phyloP scores from a whole-genome alignment of 2,329 filamentous ascomycete genomes.

The Pseudogymnoascus sp. region DNA sequence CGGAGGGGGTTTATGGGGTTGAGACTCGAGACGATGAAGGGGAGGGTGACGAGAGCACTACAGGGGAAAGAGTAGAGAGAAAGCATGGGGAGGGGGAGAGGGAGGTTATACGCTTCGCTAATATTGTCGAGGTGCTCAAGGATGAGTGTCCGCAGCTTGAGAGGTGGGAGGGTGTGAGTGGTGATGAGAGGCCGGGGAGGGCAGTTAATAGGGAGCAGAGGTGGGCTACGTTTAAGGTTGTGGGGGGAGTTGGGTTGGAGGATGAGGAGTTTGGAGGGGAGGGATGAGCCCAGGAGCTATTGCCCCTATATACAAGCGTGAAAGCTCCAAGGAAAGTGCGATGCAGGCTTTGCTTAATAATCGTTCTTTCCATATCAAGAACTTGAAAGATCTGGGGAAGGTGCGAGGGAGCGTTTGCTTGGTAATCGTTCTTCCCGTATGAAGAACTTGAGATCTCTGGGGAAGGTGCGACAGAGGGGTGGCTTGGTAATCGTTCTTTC shows the following conservation, averaged over 20 bases:
- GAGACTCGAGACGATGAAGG: slow-evolving; percentile 1
- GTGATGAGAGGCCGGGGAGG: background rate
- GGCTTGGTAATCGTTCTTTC: too few relatives aligned
- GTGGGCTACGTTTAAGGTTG: background rate
- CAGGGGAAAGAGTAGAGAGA: slow-evolving; percentile 9
- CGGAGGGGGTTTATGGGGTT: slow-evolving; percentile 26
- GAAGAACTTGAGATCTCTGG: too few relatives aligned
- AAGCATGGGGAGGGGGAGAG: background rate
- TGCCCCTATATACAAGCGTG: too few relatives aligned
- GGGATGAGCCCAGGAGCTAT: background rate
- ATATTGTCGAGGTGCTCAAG: slow-evolving; percentile 24
- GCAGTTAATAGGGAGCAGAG: background rate
- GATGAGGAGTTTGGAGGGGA: background rate
- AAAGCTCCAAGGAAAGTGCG: too few relatives aligned
- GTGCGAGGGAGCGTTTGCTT: too few relatives aligned
- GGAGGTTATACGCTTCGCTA: background rate
- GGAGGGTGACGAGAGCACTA: slow-evolving; percentile 5
- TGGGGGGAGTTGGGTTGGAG: background rate
- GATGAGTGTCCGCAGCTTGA: slow-evolving; percentile 18
- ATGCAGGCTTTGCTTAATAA: too few relatives aligned
- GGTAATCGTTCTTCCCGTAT: too few relatives aligned
- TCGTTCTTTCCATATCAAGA: too few relatives aligned
- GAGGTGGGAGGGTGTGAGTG: background rate
- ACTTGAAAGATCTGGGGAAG: too few relatives aligned
- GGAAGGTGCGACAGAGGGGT: too few relatives aligned